A percentile compares a stretch with the other conserved stretches of the same genome.
Conservation (phyloP, 2,329 filamentous ascomycete species). For the Colletotrichum cuscutae region DNA sequence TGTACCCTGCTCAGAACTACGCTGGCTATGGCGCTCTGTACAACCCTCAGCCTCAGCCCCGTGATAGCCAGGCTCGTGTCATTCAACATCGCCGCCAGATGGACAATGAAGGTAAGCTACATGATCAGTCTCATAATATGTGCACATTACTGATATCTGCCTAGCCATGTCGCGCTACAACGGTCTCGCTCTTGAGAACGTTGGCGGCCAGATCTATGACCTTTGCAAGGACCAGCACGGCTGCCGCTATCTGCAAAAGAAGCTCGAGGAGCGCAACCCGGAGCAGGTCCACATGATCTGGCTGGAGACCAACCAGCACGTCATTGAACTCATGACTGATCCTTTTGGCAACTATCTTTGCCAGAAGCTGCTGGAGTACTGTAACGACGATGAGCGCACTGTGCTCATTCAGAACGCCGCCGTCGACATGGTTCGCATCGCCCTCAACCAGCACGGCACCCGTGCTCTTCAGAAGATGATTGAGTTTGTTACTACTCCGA, state of each 20-base stretch:
- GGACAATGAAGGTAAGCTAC: slow-evolving; percentile 73
- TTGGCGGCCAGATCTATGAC: slow-evolving; percentile 85
- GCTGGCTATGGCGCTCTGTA: slow-evolving; percentile 65
- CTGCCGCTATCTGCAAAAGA: slow-evolving; percentile 96
- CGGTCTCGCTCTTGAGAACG: slow-evolving; percentile 83
- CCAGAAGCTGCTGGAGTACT: slow-evolving; percentile 96
- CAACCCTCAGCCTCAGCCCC: slow-evolving; percentile 63
- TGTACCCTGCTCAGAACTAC: slow-evolving; percentile 69
- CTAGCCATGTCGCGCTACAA: slow-evolving; percentile 81
- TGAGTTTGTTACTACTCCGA: slow-evolving; percentile 87
- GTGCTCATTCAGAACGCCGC: slow-evolving; percentile 91
- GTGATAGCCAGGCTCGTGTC: slow-evolving; percentile 80
- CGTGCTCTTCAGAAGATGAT: slow-evolving; percentile 99
- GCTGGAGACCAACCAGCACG: slow-evolving; percentile 90
- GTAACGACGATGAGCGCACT: slow-evolving; percentile 94
- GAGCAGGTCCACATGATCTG: slow-evolving; percentile 94
- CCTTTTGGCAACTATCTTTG: slow-evolving; percentile 99
- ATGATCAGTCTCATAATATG: background rate
- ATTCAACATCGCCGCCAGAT: slow-evolving; percentile 80
- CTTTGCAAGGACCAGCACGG: slow-evolving; percentile 98
- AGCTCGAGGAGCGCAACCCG: slow-evolving; percentile 88
- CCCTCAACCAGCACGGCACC: slow-evolving; percentile 96
- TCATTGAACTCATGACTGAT: slow-evolving; percentile 98
- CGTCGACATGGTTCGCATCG: slow-evolving; percentile 89
- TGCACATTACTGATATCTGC: slow-evolving; percentile 41